A percentile compares a stretch with the other conserved stretches of the same genome.
phyloP scores from a whole-genome alignment of 2,329 filamentous ascomycete species.

The Arthrobotrys sphaeroides region DNA sequence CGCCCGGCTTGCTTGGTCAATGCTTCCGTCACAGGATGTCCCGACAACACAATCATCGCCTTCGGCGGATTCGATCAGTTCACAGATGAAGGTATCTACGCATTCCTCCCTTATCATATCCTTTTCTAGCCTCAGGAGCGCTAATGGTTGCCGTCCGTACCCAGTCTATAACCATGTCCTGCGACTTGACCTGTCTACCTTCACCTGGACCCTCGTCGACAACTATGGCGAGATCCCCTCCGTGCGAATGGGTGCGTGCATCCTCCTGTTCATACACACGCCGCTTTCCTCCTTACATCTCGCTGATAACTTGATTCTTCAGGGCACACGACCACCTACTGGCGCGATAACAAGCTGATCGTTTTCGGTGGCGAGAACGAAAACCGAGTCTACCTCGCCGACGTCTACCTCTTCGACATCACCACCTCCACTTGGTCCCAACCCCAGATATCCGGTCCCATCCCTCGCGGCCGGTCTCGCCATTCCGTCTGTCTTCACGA shows the following conservation, averaged over 20 bases:
- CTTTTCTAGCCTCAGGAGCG: conserved; percentile 16
- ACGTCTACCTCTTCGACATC: conserved; percentile 94
- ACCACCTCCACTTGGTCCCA: conserved; percentile 95
- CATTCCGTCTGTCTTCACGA: conserved; percentile 95
- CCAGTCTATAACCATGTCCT: conserved; percentile 95
- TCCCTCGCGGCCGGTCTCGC: conserved; percentile 87
- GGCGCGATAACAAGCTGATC: conserved; percentile 92
- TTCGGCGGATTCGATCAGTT: conserved; percentile 99
- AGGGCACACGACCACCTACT: conserved; percentile 95
- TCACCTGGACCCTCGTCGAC: conserved; percentile 95
- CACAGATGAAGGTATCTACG: conserved; percentile 79
- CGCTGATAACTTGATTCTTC: background rate
- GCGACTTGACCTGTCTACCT: conserved; percentile 82
- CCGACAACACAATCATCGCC: conserved; percentile 95
- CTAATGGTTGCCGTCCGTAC: conserved; percentile 1
- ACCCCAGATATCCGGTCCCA: conserved; percentile 81
- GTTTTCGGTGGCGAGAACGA: conserved; percentile 99
- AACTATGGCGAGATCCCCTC: conserved; percentile 98
- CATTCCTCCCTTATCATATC: background rate
- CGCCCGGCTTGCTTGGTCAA: conserved; percentile 95
- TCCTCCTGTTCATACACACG: conserved; percentile 12
- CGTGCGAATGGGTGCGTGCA: conserved; percentile 84
- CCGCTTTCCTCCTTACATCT: background rate
- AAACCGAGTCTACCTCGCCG: conserved; percentile 91
- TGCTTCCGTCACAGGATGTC: conserved; percentile 98